These are phyloP conservation scores for Microbotryum violaceum DNA, from an alignment of 1,284 basidiomycete species.

Conservation along the genomic window DNA sequence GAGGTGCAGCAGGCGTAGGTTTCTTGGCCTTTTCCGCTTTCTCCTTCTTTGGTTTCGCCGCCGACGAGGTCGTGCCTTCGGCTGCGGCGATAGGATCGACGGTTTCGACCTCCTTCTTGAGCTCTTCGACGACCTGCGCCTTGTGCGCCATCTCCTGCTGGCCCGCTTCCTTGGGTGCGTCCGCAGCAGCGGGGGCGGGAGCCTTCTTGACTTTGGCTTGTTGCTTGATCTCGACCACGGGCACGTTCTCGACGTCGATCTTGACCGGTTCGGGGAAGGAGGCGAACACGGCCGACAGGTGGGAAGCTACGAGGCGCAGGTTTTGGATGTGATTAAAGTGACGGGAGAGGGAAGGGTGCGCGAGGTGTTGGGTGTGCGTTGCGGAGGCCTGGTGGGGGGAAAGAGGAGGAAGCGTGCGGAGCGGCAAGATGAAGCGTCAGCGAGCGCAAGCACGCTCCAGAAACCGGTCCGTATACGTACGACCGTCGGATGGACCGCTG, in stretches of 20 bases:
- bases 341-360: conserved; percentile 61
- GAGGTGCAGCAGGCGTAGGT: conserved; percentile 34
- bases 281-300: conserved; percentile 47
- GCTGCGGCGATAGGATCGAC: neutral
- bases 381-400: conserved; percentile 11
- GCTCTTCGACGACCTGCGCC: conserved; percentile 9
- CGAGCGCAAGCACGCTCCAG: too few relatives aligned
- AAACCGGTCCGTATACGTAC: conserved; percentile 43
- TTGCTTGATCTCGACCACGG: conserved; percentile 58
- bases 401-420: too few relatives aligned
- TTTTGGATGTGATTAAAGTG: conserved; percentile 91
- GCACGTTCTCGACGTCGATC: conserved; percentile 71
- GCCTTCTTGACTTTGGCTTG: conserved; percentile 59
- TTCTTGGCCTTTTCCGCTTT: conserved; percentile 40
- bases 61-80: conserved; percentile 28
- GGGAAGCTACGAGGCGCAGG: conserved; percentile 52
- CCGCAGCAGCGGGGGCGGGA: conserved; percentile 41
- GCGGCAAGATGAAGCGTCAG: too few relatives aligned
- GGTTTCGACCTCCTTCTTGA: conserved; percentile 8
- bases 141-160: conserved; percentile 45
- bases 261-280: conserved; percentile 52
- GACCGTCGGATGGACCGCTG: conserved; percentile 65
- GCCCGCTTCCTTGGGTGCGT: conserved; percentile 38
- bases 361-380: conserved; percentile 22
- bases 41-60: conserved; percentile 44